Base-by-base conservation (phyloP, 331 rosid genomes). In the Malus hybrid region DNA sequence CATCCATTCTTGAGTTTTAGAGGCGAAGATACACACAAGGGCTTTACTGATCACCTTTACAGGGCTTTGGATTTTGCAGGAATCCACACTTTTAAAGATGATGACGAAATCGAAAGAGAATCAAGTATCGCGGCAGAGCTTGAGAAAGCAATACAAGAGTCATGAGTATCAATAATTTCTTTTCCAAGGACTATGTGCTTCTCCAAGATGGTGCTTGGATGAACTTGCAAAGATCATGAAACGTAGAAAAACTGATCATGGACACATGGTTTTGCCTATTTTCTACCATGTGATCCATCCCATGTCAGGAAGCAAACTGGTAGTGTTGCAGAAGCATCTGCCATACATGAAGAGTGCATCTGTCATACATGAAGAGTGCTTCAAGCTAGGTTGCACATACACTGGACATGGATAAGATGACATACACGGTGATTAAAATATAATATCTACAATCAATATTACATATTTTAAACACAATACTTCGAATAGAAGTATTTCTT, bases 141-240 rank as follows among this genome's bases (percentile, higher is more conserved):
- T 1, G 33, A 22, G 4, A 69, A 46, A 20, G 73, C 59, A 13
- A 69, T 69, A 13, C 18, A 20, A 16, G 73, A 69, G 73, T 46
- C 73, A 4, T 18, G 13, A 11, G 60, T 69, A 20, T 69, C 59
- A n/a, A 69, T 69, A 22, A 69, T 46, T 48, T 46, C 59, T 69
- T 69, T 24, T 69, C 59, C 36, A 69, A 69, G 70, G 12, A 48
- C 73, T 69, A 69, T 36, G 44, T 6, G 73, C 73, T 69, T 69
- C 39, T 14, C 14, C 39, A 24, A 46, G 73, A 7, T 69, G 73
- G 73, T 69, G 60, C 70, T 20, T 66, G 10, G 48, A 66, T 15
- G 70, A 66, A 66, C 52, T 34, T 19, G 18, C 7, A 3, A 67
- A 8, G 56, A 67, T 67, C 18, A 67, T 67, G 71, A 29, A 67